phyloP scores from a whole-genome alignment of 2,329 filamentous ascomycete species.

The Microsporum ferrugineum region DNA sequence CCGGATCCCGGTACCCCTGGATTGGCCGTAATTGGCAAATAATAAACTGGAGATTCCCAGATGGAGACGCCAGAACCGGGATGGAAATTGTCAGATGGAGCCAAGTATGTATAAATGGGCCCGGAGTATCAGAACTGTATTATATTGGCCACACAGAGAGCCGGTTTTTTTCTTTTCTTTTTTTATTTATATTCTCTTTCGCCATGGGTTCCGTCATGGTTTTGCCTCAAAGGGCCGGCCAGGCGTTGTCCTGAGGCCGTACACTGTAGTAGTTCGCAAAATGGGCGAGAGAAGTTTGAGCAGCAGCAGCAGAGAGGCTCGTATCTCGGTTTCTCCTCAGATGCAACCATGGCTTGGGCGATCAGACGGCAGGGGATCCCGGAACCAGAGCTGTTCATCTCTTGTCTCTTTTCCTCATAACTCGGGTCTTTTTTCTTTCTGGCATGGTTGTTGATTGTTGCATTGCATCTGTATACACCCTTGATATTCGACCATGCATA shows the following conservation, averaged over 20 bases:
- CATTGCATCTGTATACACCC: background rate
- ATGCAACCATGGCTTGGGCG: background rate
- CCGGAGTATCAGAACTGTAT: background rate
- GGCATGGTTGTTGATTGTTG: background rate
- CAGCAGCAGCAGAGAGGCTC: background rate
- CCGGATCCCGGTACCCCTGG: background rate
- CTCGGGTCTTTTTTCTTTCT: background rate
- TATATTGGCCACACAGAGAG: background rate
- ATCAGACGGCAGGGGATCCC: constrained; percentile 1
- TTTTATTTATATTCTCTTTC: background rate
- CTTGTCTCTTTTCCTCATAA: background rate
- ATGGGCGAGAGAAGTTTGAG: too few relatives aligned
- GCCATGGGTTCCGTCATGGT: background rate
- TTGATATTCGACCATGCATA: background rate
- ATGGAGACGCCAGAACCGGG: background rate
- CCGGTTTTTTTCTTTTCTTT: background rate
- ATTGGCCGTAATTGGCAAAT: background rate
- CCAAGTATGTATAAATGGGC: background rate
- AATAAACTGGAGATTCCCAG: background rate
- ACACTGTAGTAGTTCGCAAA: too few relatives aligned
- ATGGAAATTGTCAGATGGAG: background rate
- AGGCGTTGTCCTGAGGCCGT: too few relatives aligned
- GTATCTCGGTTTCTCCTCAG: background rate
- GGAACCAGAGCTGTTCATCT: background rate
- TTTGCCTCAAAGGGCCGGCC: background rate